Evolutionary conservation across 768 basidiomycete genomes (phyloP).

Genomic region (Grammothele lineata): DNA sequence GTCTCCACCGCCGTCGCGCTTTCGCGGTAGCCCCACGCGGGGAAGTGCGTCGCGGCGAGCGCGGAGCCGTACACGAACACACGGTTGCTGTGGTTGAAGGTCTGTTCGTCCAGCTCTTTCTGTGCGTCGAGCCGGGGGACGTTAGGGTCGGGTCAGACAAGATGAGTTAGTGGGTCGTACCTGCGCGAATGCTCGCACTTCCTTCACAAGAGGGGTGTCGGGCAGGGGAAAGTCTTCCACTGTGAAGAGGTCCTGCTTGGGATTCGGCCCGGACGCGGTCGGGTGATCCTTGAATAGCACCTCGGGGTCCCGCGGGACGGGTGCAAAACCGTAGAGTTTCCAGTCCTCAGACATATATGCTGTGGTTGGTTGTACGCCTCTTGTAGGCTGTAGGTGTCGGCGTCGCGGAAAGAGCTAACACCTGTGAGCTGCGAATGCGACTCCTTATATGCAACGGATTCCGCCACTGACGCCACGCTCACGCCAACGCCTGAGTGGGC

Average conservation of each 20-base stretch:
- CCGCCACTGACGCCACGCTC: too few species aligned
- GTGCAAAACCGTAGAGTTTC: constrained; percentile 43
- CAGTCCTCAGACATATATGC: constrained; percentile 15
- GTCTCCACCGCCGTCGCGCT: constrained; percentile 29
- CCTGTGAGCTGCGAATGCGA: too few species aligned
- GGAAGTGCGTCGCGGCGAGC: constrained; percentile 43
- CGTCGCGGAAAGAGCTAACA: too few species aligned
- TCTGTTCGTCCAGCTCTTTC: constrained; percentile 41
- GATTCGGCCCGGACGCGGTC: constrained; percentile 36
- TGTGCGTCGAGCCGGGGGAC: constrained; percentile 9
- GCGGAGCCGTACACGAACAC: constrained; percentile 51
- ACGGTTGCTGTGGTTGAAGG: constrained; percentile 46
- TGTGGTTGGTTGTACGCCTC: too few species aligned
- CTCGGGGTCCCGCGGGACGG: constrained; percentile 45
- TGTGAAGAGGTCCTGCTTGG: constrained; percentile 38
- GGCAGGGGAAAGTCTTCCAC: constrained; percentile 41
- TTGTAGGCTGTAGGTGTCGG: too few species aligned
- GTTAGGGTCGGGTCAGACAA: neutral
- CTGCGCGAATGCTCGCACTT: constrained; percentile 38
- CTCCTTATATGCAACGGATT: too few species aligned
- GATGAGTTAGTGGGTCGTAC: constrained; percentile 15
- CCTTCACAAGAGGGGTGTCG: constrained; percentile 34
- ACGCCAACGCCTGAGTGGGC: too few species aligned
- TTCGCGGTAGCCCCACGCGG: constrained; percentile 40
- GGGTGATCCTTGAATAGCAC: constrained; percentile 43